Evolutionary conservation across 192 early-diverging fungal genomes (phyloP), one percentile per base, ranked within the genome.

Genomic region (Umbelopsis isabellina): DNA sequence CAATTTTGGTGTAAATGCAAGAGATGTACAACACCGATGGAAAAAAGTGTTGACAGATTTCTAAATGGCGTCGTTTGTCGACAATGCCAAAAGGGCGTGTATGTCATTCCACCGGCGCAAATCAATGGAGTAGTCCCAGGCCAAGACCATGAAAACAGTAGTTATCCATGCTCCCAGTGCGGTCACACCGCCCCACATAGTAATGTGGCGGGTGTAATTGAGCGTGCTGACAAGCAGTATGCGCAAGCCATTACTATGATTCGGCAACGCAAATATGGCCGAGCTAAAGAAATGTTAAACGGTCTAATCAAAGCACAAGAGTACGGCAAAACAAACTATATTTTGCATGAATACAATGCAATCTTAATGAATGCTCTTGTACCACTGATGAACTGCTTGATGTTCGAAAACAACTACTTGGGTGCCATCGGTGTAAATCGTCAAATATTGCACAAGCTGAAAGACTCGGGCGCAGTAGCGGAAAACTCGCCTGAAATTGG

Each of bases 1-100:
- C 89, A 87, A 70, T 91, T 92, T 74, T 92, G 89, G 90, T 93
- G 92, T 82, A 83, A 88, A 76, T 93, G 92, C 75, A 75, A 72
- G 48, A 78, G 92, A 23, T 93, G 92, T 79, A 83, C 79, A 21
- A 77, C 78, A 45, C 79, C 82, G 12, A 82, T 92, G 37, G 84
- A 85, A 47, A 81, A 87, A 47, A 90, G 88, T n/a, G 83, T 87
- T 1, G 91, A 92, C 72, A 82, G 91, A 8, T 86, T 86, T 51
- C 79, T 92, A 79, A 86, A 89, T 74, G 89, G 90, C 20, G 83
- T 90, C 48, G 80, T 88, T 50, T 91, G 90, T 81, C 65, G 69
- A 33, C 50, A 76, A 61, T 91, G 90, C 79, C 77, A 71, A 67
- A 83, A 83, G 67, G 88, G 86, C 58, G 88, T 89, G 2, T 79